Evolutionary conservation across 257 asterid genomes (phyloP).

Genomic region (Euphrasia confusa): DNA sequence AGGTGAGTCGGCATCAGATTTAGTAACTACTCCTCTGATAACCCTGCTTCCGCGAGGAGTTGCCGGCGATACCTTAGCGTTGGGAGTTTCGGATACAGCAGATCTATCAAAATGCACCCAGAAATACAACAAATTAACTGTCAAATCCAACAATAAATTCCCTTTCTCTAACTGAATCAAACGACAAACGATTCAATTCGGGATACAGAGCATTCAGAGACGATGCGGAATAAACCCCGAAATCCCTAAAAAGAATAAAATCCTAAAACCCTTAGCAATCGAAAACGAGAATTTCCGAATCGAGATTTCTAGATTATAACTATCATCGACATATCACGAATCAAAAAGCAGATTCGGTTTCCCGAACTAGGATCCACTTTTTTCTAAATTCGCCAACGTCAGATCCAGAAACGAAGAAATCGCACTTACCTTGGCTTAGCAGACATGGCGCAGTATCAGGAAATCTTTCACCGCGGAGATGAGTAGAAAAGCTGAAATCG

Average conservation of each 20-base stretch:
- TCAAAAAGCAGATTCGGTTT: background rate
- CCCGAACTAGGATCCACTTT: too few relatives aligned
- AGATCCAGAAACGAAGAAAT: slow-evolving; percentile 30
- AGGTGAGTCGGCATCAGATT: slow-evolving; percentile 57
- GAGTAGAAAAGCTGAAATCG: slow-evolving; percentile 17
- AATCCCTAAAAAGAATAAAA: too few relatives aligned
- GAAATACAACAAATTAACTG: slow-evolving; percentile 7
- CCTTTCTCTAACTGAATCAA: background rate
- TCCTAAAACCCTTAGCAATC: too few relatives aligned
- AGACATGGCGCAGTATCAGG: slow-evolving; percentile 41
- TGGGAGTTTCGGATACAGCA: slow-evolving; percentile 59
- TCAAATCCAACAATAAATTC: slow-evolving; percentile 8
- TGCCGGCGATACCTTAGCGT: slow-evolving; percentile 46
- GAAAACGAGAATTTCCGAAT: background rate
- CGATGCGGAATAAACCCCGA: background rate
- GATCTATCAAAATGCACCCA: slow-evolving; percentile 43
- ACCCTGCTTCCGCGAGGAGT: slow-evolving; percentile 48
- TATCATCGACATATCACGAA: background rate
- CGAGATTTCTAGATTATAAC: background rate
- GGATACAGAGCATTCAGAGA: slow-evolving; percentile 15
- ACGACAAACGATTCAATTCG: background rate
- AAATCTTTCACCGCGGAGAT: background rate
- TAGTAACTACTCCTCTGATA: slow-evolving; percentile 55
- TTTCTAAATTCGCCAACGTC: background rate
- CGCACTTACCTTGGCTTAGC: slow-evolving; percentile 68